phyloP scores from a whole-genome alignment of 106 monocot species.

The Acorus calamus region DNA sequence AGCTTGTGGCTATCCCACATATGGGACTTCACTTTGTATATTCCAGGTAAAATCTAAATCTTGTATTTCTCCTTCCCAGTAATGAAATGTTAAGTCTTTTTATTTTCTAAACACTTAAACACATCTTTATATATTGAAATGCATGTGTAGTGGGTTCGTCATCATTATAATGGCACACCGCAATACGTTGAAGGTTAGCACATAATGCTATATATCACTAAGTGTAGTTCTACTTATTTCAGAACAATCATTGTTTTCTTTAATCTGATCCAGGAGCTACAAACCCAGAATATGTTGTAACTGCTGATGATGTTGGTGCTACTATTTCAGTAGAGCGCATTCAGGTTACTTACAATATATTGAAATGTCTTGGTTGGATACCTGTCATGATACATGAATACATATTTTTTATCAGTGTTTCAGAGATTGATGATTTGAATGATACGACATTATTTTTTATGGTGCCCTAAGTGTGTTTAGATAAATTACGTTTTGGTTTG shows the following conservation, averaged over 20 bases:
- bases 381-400: too few species aligned
- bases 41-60: constrained; percentile 49
- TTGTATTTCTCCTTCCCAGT: too few species aligned
- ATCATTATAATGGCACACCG: constrained; percentile 69
- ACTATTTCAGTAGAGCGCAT: constrained; percentile 79
- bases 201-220: not conserved
- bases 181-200: constrained; percentile 71
- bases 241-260: not conserved
- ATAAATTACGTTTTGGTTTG: too few species aligned
- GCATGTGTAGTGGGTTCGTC: constrained; percentile 64
- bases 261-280: constrained; percentile 22
- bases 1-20: constrained; percentile 73
- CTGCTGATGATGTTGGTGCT: constrained; percentile 90
- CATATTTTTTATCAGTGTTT: too few species aligned
- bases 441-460: too few species aligned
- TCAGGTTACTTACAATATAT: too few species aligned
- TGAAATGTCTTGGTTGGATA: too few species aligned
- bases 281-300: constrained; percentile 72
- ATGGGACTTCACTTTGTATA: constrained; percentile 79
- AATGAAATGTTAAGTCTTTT: too few species aligned
- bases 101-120: not conserved
- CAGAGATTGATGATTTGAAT: too few species aligned
- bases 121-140: not conserved
- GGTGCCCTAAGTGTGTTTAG: too few species aligned
- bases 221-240: not conserved